These are phyloP conservation scores for Yarrowia hollandica DNA, from an alignment of 805 yeast species.

Conservation along the genomic window DNA sequence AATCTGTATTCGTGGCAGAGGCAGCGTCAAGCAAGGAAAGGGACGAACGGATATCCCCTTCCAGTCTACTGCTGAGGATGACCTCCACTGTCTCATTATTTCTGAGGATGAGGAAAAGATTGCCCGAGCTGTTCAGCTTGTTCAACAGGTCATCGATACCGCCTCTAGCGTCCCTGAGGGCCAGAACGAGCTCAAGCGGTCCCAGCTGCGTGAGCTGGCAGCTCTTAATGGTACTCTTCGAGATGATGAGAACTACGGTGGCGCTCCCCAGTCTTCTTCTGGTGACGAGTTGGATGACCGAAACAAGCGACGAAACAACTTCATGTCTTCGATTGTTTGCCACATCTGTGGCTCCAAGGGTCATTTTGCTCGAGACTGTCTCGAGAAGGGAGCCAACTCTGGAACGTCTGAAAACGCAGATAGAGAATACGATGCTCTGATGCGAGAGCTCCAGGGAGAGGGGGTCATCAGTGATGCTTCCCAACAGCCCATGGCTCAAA, in stretches of 20 bases:
- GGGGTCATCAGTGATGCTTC: background rate
- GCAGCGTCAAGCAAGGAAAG: slow-evolving; percentile 92
- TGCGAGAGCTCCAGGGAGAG: slow-evolving; percentile 46
- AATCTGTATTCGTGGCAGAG: slow-evolving; percentile 90
- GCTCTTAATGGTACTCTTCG: slow-evolving; percentile 91
- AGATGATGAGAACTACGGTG: slow-evolving; percentile 67
- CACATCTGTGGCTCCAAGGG: slow-evolving; percentile 78
- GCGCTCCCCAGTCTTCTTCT: slow-evolving; percentile 62
- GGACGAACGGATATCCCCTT: slow-evolving; percentile 49
- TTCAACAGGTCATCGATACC: slow-evolving; percentile 73
- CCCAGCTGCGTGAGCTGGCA: slow-evolving; percentile 89
- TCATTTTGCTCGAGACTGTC: slow-evolving; percentile 87
- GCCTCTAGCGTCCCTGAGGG: slow-evolving; percentile 92
- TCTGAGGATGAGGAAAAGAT: slow-evolving; percentile 80
- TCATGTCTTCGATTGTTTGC: slow-evolving; percentile 63
- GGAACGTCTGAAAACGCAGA: slow-evolving; percentile 42
- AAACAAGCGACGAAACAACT: slow-evolving; percentile 54
- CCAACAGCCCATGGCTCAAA: background rate
- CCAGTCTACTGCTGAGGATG: slow-evolving; percentile 68
- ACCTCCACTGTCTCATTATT: slow-evolving; percentile 81
- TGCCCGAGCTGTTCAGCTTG: slow-evolving; percentile 68
- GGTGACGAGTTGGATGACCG: slow-evolving; percentile 43
- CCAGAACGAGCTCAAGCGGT: slow-evolving; percentile 85
- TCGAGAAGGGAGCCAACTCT: slow-evolving; percentile 36
- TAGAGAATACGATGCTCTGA: slow-evolving; percentile 52